Evolutionary conservation across 2,329 filamentous ascomycete species (phyloP), one percentile per base, ranked within the genome.

Genomic region (Apiospora kogelbergensis): DNA sequence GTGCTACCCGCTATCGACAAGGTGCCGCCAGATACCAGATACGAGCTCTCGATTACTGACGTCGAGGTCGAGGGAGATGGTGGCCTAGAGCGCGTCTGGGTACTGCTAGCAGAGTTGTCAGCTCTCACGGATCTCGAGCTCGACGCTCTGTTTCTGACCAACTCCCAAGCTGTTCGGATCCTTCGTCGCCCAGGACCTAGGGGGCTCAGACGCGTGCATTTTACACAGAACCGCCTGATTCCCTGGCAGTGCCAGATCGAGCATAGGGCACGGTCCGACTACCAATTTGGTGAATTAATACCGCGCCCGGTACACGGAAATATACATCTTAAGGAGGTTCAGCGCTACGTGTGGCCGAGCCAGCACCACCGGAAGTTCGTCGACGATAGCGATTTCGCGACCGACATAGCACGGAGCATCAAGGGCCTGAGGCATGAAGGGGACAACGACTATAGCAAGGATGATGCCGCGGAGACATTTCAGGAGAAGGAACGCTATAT

Each of bases 271-370:
- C 46, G 6, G 7, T 11, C 46, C 46, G 46, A 53, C 20, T 53
- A 26, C n/a, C 7, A 53, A n/a, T n/a, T 13, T 26, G 46, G 46
- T 20, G 20, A 22, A n/a, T n/a, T 53, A 26, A 26, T 53, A n/a
- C 46, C 46, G 46, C 46, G 46, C 46, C n/a, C n/a, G 20, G 9
- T 53, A 10, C 46, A 53, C 46, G 46, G 46, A 26, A 53, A 63
- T 20, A 20, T 2, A 3, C 33, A 37, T 1, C 22, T 11, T 1
- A 63, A 65, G 6, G 65, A 67, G 30, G 66, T 48, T 20, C 53
- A 68, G 26, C 48, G 67, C 7, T 71, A 63, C 41, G 68, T 73
- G 13, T 73, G 71, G 71, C 72, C 70, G 33, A 42, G 66, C 9
- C 45, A 60, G 7, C 68, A 48, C 20, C 37, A 63, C 22, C 24